Evolutionary conservation across 2,329 filamentous ascomycete species (phyloP).

Genomic region (Diaporthe sp.): DNA sequence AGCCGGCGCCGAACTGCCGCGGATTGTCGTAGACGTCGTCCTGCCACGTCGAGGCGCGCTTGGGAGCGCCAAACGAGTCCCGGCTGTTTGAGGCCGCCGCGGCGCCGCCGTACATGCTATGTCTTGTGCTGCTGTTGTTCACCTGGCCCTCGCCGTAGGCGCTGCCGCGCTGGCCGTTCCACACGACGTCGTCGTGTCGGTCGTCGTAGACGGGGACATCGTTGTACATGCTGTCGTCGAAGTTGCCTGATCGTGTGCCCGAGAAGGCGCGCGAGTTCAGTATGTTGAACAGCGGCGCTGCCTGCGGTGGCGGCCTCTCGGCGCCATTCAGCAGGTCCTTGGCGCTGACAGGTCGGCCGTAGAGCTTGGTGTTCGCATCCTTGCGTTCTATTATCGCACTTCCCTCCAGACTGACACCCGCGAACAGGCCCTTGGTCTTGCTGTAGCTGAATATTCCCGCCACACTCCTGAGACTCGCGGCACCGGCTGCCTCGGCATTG

Average conservation of each 20-base stretch:
- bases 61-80: conserved; percentile 69
- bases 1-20: conserved; percentile 55
- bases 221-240: conserved; percentile 86
- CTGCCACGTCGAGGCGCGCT: conserved; percentile 79
- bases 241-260: conserved; percentile 65
- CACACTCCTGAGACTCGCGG: conserved; percentile 89
- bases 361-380: conserved; percentile 97
- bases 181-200: conserved; percentile 84
- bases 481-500: conserved; percentile 96
- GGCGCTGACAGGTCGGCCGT: conserved; percentile 86
- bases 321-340: conserved; percentile 84
- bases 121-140: conserved; percentile 49
- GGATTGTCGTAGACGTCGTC: conserved; percentile 81
- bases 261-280: conserved; percentile 89
- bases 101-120: conserved; percentile 48
- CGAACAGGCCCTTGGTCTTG: conserved; percentile 97
- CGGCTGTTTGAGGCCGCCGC: conserved; percentile 53
- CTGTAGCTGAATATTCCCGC: conserved; percentile 97
- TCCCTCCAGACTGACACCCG: conserved; percentile 94
- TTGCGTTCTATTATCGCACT: conserved; percentile 93
- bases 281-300: conserved; percentile 86
- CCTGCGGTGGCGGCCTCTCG: conserved; percentile 83
- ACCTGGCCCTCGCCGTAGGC: conserved; percentile 77
- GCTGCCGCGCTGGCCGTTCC: conserved; percentile 81
- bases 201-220: conserved; percentile 92